Base-by-base conservation (phyloP, 805 yeast species). In the Cyberlindnera samutprakarnensis region DNA sequence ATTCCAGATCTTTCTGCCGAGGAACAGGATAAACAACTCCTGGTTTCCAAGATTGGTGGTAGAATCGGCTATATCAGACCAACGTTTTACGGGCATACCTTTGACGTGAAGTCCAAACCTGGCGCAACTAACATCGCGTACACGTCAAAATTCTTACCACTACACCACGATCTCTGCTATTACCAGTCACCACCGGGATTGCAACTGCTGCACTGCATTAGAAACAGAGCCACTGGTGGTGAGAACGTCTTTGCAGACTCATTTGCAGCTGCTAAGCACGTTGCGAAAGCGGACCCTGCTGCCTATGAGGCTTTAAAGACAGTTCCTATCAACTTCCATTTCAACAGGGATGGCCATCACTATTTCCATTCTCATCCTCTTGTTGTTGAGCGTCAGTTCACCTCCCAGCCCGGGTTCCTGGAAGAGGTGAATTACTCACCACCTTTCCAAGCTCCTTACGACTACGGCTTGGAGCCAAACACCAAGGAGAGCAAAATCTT, bases 161-260 rank as follows among this genome's bases (percentile, higher is more conserved):
- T 82, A 30, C 94, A 82, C 46, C 82, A 79, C 80, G 92, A 83
- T 47, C 62, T 82, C 17, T 63, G 76, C 28, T 82, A 81, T 56
- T 75, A 80, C 48, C 88, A 82, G 51, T 74, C 86, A 9, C 88
- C 88, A 3, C 94, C 94, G 2, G 90, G 90, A 1, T 57, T 82
- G 27, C 88, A 82, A 53, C 51, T 79, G 24, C 61, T 82, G 27
- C 92, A 82, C 44, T 66, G 72, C 32, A 66, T 75, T 23, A 54
- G 64, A 29, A 72, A 74, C 44, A 49, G 47, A 14, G 70, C 78
- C 9, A 43, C 44, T 8, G 87, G 85, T 10, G 90, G 87, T 9
- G 83, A 78, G 42, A 78, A 73, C 29, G 54, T 75, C 10, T 82
- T 78, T 59, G 73, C 75, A 10, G 94, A 82, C 53, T 71, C 84